Percentiles rank a stretch among this genome's conserved stretches.
Evolutionary conservation across 2,329 filamentous ascomycete species (phyloP).

Genomic region (Penicillium sp.): DNA sequence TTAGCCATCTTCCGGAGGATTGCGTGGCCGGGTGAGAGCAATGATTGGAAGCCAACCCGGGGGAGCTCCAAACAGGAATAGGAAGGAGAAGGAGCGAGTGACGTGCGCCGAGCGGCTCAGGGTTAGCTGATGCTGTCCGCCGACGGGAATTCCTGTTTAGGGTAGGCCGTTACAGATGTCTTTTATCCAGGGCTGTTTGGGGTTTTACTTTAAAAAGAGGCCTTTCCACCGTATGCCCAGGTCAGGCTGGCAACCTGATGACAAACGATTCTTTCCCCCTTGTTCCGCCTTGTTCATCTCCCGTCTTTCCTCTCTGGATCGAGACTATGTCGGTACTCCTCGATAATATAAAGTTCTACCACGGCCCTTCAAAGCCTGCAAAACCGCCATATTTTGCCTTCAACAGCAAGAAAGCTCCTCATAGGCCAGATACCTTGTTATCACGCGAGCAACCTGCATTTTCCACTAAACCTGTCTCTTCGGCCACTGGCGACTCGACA

Average conservation of each 20-base stretch:
- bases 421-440: not conserved
- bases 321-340: not conserved
- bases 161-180: not conserved
- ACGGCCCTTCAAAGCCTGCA: not conserved
- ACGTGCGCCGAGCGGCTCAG: not conserved
- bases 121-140: not conserved
- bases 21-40: not conserved
- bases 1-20: not conserved
- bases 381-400: slow-evolving; percentile 6
- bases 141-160: not conserved
- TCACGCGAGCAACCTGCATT: not conserved
- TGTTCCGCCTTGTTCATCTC: not conserved
- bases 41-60: not conserved
- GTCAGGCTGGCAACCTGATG: not conserved
- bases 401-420: not conserved
- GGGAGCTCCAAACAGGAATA: not conserved
- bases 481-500: not conserved
- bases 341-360: slow-evolving; percentile 8
- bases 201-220: not conserved
- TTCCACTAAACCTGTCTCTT: not conserved
- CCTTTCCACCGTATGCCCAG: not conserved
- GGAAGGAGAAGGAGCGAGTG: not conserved
- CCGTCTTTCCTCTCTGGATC: not conserved
- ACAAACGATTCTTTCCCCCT: not conserved
- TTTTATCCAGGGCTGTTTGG: not conserved